A percentile compares a stretch with the other conserved stretches of the same genome.
These are phyloP conservation scores for Wickerhamiella kurtzmanii DNA, from an alignment of 805 yeast genomes.

Conservation along the genomic window DNA sequence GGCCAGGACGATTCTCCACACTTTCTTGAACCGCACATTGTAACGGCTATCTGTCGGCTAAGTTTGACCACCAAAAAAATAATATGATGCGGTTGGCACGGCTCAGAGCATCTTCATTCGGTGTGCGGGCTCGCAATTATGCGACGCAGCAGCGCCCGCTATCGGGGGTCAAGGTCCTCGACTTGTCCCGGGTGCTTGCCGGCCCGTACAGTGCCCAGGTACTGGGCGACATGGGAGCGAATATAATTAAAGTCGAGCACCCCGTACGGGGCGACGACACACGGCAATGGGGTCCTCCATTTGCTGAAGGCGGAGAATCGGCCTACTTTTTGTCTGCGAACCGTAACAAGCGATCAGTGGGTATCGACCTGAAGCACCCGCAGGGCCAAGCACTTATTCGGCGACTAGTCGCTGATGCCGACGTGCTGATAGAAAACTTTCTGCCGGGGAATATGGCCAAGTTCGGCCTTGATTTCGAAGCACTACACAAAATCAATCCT, in stretches of 20 bases:
- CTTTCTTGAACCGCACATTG: no score
- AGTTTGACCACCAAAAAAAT: no score
- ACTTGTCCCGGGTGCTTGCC: conserved; percentile 31
- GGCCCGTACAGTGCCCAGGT: conserved; percentile 32
- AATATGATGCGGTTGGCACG: no score
- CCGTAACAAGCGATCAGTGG: conserved; percentile 29
- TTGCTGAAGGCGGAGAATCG: conserved; percentile 27
- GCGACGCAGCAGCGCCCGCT: conserved; percentile 21
- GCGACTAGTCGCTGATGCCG: conserved; percentile 23
- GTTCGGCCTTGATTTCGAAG: conserved; percentile 26
- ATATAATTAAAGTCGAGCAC: conserved; percentile 30
- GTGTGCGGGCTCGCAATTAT: no score
- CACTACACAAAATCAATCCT: conserved; percentile 20
- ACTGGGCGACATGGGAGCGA: conserved; percentile 33
- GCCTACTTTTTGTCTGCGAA: conserved; percentile 30
- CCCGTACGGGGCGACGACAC: conserved; percentile 33
- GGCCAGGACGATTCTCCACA: no score
- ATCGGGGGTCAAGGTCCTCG: conserved; percentile 26
- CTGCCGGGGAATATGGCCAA: conserved; percentile 28
- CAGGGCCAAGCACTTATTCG: conserved; percentile 26
- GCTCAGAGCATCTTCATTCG: no score
- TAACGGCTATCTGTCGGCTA: background rate
- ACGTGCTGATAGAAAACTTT: conserved; percentile 30
- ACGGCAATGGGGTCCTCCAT: conserved; percentile 34
- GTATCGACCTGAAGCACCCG: conserved; percentile 25